phyloP scores from a whole-genome alignment of 2,329 filamentous ascomycete species.

The Alternaria sp. region DNA sequence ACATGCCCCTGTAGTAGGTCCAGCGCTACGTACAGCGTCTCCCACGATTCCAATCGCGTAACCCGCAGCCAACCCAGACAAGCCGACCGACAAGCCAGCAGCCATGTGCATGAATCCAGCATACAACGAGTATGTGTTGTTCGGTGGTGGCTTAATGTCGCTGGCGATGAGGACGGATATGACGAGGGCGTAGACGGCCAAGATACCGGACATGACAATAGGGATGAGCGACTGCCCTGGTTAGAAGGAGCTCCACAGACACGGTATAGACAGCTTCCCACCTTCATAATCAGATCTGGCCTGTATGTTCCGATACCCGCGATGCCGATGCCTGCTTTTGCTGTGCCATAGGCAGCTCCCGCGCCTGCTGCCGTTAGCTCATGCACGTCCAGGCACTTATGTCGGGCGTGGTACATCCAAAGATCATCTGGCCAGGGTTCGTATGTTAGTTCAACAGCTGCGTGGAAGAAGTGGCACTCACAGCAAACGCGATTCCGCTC shows the following conservation, averaged over 20 bases:
- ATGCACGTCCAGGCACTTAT: constrained; percentile 7
- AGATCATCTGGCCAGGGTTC: constrained; percentile 68
- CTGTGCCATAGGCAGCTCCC: constrained; percentile 86
- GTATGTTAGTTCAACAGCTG: constrained; percentile 33
- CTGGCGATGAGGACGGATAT: constrained; percentile 95
- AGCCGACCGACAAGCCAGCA: constrained; percentile 80
- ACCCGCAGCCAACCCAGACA: constrained; percentile 52
- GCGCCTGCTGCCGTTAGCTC: constrained; percentile 58
- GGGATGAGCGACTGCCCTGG: constrained; percentile 76
- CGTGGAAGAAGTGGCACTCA: constrained; percentile 43
- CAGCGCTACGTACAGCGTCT: constrained; percentile 70
- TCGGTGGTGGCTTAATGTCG: constrained; percentile 78
- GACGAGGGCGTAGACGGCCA: constrained; percentile 96
- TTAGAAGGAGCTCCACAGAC: constrained; percentile 31
- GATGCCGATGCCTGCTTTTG: constrained; percentile 88
- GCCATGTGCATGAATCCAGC: constrained; percentile 93
- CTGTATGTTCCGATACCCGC: constrained; percentile 84
- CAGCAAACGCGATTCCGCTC: constrained; percentile 78
- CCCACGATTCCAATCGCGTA: constrained; percentile 91
- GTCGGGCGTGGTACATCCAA: constrained; percentile 70
- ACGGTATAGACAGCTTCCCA: constrained; percentile 43
- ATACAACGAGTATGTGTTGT: constrained; percentile 79
- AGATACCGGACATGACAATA: constrained; percentile 98
- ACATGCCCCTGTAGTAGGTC: background rate
- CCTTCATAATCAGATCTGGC: constrained; percentile 92